Base-by-base conservation (phyloP, 768 basidiomycete species). In the Cystobasidium tubakii region DNA sequence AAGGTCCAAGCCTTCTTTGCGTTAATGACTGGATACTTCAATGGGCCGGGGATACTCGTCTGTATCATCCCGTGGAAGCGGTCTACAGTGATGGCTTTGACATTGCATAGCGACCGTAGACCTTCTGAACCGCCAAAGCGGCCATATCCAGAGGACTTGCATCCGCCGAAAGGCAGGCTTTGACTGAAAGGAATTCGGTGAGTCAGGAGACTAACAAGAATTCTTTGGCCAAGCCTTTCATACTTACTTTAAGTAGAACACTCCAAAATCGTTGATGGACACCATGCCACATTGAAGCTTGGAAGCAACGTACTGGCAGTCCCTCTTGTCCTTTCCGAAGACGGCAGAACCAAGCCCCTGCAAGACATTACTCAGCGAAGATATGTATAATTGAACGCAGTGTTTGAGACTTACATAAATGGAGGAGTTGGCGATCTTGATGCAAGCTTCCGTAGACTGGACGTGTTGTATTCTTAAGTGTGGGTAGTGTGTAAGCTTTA, bases 111-210 rank as follows among this genome's bases (percentile, higher is more conserved):
- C 0, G 89, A 84, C 31, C 92, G 87, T 50, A 99, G 84, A 44
- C 96, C 96, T 83, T 99, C 96, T 0, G 91, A 89, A 29, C 96
- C 96, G 76, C 89, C 92, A 77, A 99, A 96, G 75, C 96, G 87
- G 6, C 93, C 95, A 79, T 95, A 94, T 46, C 95, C 95, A 65
- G 90, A 92, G 34, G 85, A 85, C 81, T 97, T 99, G 55, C 86
- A 86, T 44, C 96, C 96, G 33, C 96, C 96, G 75, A 99, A 99
- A 12, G 96, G 95, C 75, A 95, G 84, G 79, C 92, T 90, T 84
- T 99, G 95, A 80, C 63, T 65, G 69, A 81, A 10, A 79, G 65
- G 75, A n/a, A n/a, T 27, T 23, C 27, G 42, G 19, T 36, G 81
- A 88, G n/a, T n/a, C n/a, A n/a, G n/a, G n/a, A n/a, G n/a, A n/a